Conservation (phyloP, 495 filamentous ascomycete species). For the Zalerion maritima region DNA sequence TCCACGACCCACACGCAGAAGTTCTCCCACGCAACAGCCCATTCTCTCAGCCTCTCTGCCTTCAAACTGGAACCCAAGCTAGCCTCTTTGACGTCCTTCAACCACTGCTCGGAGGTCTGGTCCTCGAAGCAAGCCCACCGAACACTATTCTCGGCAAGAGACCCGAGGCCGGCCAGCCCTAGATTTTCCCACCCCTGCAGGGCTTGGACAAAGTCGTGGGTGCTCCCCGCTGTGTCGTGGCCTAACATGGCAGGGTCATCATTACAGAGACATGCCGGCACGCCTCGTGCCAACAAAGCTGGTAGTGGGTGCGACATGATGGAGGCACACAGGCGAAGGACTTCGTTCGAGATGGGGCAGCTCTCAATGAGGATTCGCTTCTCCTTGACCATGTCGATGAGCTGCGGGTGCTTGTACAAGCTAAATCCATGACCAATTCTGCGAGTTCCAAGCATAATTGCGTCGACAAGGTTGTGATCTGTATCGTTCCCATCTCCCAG, state of each 20-base stretch:
- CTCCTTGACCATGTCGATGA: slow-evolving; percentile 75
- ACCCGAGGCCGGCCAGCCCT: slow-evolving; percentile 66
- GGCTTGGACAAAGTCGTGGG: slow-evolving; percentile 85
- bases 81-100: slow-evolving; percentile 53
- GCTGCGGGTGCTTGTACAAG: slow-evolving; percentile 79
- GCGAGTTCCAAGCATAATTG: slow-evolving; percentile 70
- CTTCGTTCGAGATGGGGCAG: slow-evolving; percentile 76
- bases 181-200: slow-evolving; percentile 76
- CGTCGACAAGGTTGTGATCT: slow-evolving; percentile 83
- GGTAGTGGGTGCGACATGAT: slow-evolving; percentile 72
- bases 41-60: slow-evolving; percentile 57
- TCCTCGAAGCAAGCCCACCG: slow-evolving; percentile 83
- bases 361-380: slow-evolving; percentile 77
- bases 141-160: slow-evolving; percentile 83
- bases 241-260: slow-evolving; percentile 77
- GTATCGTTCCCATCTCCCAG: slow-evolving; percentile 61
- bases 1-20: slow-evolving; percentile 85
- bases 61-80: slow-evolving; percentile 59
- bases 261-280: slow-evolving; percentile 62
- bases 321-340: slow-evolving; percentile 59
- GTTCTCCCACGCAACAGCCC: slow-evolving; percentile 67
- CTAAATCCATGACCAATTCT: slow-evolving; percentile 82
- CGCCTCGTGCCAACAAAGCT: slow-evolving; percentile 70
- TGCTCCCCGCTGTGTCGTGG: slow-evolving; percentile 60
- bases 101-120: slow-evolving; percentile 51